Evolutionary conservation across 2,329 filamentous ascomycete genomes (phyloP), one percentile per base, ranked within the genome.

Genomic region (Fusarium nisikadoi): DNA sequence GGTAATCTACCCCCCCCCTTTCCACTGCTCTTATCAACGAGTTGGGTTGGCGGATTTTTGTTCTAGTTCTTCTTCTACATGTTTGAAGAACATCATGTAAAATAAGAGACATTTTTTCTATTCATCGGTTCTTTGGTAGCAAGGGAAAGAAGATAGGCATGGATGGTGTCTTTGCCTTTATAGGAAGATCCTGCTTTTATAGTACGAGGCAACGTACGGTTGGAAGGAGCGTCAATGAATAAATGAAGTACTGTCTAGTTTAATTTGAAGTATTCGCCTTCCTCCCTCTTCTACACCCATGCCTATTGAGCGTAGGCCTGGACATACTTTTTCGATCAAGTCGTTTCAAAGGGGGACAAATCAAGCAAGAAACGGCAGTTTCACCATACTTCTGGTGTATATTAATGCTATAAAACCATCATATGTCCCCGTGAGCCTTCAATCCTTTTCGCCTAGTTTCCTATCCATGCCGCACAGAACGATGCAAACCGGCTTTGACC

Each of bases 191-290:
- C 64, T 42, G 54, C 62, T 76, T 76, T 54, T 31, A 53, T 52
- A 50, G 67, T 58, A 55, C 59, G 63, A 67, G 60, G 62, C 53
- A 45, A 68, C 57, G 60, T 57, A 72, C 47, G 68, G 67, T 64
- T 68, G 41, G 68, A 50, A 62, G 73, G 65, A 68, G 69, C 65
- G 43, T 56, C 42, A 70, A 78, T 76, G 77, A 78, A 69, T 77
- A 76, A 74, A 78, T 74, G 77, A 78, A 72, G 64, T 73, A 72
- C 64, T 70, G 66, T 58, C 68, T 71, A 62, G 53, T 64, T 68
- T 54, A 31, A 25, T 10, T n/a, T 35, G 39, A 27, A 31, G 25
- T 47, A n/a, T 43, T 25, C 10, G 8, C 13, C 27, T 20, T 23
- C 6, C 7, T 42, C 29, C 23, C 8, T 23, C 8, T 35, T 41